These are phyloP conservation scores for Desmodesmus armatus DNA, from an alignment of 139 green algal genomes.

Conservation along the genomic window DNA sequence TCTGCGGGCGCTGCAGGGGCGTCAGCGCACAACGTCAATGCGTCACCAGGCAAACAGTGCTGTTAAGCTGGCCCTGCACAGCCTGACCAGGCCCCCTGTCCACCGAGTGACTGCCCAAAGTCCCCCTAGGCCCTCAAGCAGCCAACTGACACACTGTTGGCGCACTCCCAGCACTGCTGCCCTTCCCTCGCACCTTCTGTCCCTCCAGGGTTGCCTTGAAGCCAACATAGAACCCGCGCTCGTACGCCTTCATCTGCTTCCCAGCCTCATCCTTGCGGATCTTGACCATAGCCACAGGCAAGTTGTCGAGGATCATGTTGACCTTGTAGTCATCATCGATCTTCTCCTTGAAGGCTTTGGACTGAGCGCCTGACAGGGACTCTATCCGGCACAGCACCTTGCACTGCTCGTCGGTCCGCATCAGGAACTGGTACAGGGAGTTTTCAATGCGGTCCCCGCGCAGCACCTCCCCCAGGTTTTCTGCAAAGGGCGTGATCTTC, in stretches of 20 bases:
- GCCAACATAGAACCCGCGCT: conserved; percentile 95
- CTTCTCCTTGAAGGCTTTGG: conserved; percentile 83
- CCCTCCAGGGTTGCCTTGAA: conserved; percentile 62
- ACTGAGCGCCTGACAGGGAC: conserved; percentile 74
- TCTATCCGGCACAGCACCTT: conserved; percentile 94
- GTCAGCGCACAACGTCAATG: too few species aligned
- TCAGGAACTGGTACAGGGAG: conserved; percentile 96
- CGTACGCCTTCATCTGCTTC: conserved; percentile 90
- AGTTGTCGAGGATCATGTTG: conserved; percentile 99
- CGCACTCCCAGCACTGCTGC: too few species aligned
- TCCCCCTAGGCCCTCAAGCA: too few species aligned
- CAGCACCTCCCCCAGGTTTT: conserved; percentile 93
- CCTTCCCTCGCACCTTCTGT: neutral
- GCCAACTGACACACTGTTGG: too few species aligned
- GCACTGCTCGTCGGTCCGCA: conserved; percentile 94
- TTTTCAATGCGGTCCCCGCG: conserved; percentile 98
- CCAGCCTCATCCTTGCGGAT: conserved; percentile 84
- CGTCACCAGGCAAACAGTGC: too few species aligned
- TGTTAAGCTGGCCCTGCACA: too few species aligned
- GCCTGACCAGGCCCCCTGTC: too few species aligned
- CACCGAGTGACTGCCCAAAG: too few species aligned
- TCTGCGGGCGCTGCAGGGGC: too few species aligned
- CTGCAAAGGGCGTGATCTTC: conserved; percentile 85
- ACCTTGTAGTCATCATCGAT: conserved; percentile 98
- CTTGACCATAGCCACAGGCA: conserved; percentile 95